Evolutionary conservation across 2,329 filamentous ascomycete species (phyloP).

Genomic region (Trichoderma arundinaceum): DNA sequence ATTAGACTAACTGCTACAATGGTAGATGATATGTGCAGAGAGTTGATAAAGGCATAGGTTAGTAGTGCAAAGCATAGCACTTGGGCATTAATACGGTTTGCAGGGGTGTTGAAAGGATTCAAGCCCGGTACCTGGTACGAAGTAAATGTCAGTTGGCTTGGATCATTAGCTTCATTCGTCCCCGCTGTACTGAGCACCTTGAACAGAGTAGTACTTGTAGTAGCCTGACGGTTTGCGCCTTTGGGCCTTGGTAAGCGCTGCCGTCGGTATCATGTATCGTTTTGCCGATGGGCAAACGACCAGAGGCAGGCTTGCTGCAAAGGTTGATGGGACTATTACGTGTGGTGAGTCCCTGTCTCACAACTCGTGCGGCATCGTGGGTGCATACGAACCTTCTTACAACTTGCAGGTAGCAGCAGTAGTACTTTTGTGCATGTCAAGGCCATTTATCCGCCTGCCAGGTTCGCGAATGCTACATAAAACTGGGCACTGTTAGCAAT

Average conservation of each 20-base stretch:
- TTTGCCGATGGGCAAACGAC: background rate
- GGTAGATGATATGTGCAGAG: background rate
- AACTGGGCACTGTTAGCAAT: background rate
- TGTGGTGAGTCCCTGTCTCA: slow-evolving; percentile 3
- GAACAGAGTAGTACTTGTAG: background rate
- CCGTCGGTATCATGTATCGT: too few relatives aligned
- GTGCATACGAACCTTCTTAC: background rate
- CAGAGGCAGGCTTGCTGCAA: background rate
- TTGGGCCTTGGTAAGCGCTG: too few relatives aligned
- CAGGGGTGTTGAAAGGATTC: background rate
- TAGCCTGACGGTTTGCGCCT: too few relatives aligned
- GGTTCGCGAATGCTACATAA: background rate
- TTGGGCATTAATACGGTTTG: background rate
- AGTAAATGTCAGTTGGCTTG: background rate
- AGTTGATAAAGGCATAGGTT: too few relatives aligned
- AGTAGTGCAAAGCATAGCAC: too few relatives aligned
- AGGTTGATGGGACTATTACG: background rate
- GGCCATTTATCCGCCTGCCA: slow-evolving; percentile 4
- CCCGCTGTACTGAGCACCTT: background rate
- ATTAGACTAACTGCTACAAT: background rate
- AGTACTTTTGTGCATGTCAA: background rate
- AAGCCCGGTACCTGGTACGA: background rate
- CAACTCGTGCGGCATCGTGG: too few relatives aligned
- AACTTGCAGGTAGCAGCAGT: background rate
- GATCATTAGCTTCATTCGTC: background rate